Conservation (phyloP, 1,139 yeast genomes). For the Chernovozyma aurita region DNA sequence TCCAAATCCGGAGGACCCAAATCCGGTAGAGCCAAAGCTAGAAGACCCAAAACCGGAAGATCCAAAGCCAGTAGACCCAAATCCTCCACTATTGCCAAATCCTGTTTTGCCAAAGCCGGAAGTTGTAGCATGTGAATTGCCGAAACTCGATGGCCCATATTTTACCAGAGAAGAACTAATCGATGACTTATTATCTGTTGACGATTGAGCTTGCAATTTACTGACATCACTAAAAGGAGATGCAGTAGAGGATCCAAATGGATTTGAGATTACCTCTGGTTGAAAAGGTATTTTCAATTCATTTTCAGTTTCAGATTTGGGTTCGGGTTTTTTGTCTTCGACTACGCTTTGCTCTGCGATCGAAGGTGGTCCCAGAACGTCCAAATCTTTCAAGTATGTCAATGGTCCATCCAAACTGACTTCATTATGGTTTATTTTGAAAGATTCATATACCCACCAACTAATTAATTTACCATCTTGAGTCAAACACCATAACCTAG, state of each 20-base stretch:
- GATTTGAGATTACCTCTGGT: too few relatives aligned
- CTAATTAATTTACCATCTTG: constrained; percentile 57
- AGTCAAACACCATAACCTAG: constrained; percentile 59
- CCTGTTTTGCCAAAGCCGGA: neutral
- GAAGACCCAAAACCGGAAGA: constrained; percentile 8
- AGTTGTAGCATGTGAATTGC: neutral
- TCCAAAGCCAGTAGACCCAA: constrained; percentile 10
- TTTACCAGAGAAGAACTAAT: neutral
- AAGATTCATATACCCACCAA: constrained; percentile 61
- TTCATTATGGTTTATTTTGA: constrained; percentile 33
- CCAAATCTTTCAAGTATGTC: neutral
- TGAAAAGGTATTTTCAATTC: neutral
- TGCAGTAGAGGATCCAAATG: neutral
- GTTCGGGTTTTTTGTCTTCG: neutral
- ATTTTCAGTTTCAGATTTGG: neutral
- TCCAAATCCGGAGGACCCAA: constrained; percentile 14
- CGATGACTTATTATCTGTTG: too few relatives aligned
- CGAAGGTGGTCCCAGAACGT: neutral
- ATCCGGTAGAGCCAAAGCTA: constrained; percentile 13
- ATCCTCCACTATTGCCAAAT: constrained; percentile 9
- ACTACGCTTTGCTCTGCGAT: neutral
- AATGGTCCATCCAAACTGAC: constrained; percentile 16
- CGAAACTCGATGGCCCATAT: neutral
- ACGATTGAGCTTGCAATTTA: neutral
- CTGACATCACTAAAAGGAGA: neutral